Percentiles rank a stretch among this genome's conserved stretches.
These are phyloP conservation scores for Emmonsiellopsis sp. DNA, from an alignment of 2,329 filamentous ascomycete species.

Conservation along the genomic window DNA sequence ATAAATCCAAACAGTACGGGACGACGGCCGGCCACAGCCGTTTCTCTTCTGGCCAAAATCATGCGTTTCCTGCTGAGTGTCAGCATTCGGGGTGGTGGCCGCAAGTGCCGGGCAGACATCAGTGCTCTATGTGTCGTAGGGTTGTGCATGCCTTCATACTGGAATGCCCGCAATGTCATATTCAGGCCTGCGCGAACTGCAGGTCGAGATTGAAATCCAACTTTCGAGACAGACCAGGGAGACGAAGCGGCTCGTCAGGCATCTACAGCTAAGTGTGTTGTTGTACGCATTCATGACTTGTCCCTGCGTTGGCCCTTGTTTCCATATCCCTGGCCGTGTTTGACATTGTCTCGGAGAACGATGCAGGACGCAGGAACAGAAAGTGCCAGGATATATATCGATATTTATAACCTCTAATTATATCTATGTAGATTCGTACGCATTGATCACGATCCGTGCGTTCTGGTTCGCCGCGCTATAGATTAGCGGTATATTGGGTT, in stretches of 20 bases:
- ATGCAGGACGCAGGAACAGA: neutral
- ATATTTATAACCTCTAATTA: neutral
- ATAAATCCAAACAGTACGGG: too few species aligned
- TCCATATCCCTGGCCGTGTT: neutral
- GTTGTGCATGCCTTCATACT: too few species aligned
- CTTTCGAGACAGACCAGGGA: neutral
- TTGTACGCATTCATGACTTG: neutral
- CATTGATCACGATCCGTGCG: neutral
- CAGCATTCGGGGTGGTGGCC: neutral
- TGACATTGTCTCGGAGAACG: neutral
- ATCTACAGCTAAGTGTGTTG: neutral
- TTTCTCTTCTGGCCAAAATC: neutral
- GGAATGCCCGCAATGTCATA: too few species aligned
- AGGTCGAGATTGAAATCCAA: neutral
- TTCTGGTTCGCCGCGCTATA: neutral
- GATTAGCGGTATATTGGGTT: neutral
- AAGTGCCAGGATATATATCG: neutral
- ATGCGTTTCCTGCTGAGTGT: neutral
- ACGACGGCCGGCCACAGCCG: too few species aligned
- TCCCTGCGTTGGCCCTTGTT: neutral
- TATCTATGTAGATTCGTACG: neutral
- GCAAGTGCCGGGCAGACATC: neutral
- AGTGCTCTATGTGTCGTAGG: neutral
- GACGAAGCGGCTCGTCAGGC: neutral
- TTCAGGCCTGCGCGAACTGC: neutral